These are phyloP conservation scores for Lunularia cruciata DNA, from an alignment of 225 moss, liverwort and hornwort species.

Conservation along the genomic window DNA sequence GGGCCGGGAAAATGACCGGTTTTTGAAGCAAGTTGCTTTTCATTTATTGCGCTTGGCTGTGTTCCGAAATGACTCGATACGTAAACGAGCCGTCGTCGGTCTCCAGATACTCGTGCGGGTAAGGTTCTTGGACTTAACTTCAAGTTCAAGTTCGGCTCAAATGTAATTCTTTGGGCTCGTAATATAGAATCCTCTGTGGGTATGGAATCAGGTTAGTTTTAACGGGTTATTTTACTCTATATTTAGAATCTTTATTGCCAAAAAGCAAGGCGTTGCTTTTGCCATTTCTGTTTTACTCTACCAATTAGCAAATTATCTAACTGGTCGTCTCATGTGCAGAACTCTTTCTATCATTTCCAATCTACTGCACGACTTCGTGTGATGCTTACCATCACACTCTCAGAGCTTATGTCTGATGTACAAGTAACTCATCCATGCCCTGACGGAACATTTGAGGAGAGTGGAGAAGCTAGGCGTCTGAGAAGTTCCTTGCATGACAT, in stretches of 20 bases:
- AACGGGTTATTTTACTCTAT: too few relatives aligned
- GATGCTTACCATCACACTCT: conserved; percentile 91
- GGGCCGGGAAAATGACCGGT: conserved; percentile 96
- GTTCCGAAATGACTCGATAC: conserved; percentile 91
- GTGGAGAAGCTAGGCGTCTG: conserved; percentile 86
- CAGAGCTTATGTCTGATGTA: conserved; percentile 97
- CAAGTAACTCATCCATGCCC: conserved; percentile 85
- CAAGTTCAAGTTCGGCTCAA: not conserved
- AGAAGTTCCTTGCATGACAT: conserved; percentile 77
- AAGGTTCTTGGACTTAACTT: conserved; percentile 28
- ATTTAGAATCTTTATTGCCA: not conserved
- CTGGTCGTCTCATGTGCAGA: conserved; percentile 50
- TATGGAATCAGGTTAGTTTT: not conserved
- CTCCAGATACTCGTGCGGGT: conserved; percentile 93
- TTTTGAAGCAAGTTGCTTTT: conserved; percentile 93
- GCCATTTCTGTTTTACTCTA: not conserved
- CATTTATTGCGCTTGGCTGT: conserved; percentile 87
- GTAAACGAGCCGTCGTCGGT: conserved; percentile 83
- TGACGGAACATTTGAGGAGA: conserved; percentile 87
- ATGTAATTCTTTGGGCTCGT: not conserved
- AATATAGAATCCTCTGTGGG: not conserved
- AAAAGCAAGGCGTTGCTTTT: not conserved
- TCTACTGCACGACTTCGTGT: conserved; percentile 85
- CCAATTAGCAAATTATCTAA: too few relatives aligned
- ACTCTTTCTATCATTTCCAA: conserved; percentile 83